Evolutionary conservation across 1,139 yeast genomes (phyloP).

Genomic region (Saccharomyces hybrid): DNA sequence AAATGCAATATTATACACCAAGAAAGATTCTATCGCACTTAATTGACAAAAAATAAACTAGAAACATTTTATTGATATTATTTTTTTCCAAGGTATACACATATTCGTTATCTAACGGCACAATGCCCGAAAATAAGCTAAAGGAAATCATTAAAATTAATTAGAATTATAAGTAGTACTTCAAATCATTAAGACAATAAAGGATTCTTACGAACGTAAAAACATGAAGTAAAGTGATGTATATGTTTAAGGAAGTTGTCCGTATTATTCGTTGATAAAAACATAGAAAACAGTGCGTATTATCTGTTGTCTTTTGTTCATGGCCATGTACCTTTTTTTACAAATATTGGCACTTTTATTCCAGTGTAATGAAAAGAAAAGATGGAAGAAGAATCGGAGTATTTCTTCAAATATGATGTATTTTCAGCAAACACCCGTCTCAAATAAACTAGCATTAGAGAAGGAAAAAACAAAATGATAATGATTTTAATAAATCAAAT

Average conservation of each 20-base stretch:
- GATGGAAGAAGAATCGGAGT: neutral
- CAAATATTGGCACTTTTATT: neutral
- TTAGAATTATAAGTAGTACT: constrained; percentile 5
- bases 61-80: neutral
- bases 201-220: neutral
- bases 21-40: constrained; percentile 10
- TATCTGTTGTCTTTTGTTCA: neutral
- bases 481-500: neutral
- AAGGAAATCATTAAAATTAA: neutral
- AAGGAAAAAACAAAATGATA: neutral
- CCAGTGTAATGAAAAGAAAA: neutral
- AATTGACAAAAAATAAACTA: neutral
- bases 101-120: neutral
- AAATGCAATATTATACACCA: constrained; percentile 14
- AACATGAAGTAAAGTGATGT: neutral
- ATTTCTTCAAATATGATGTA: neutral
- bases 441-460: neutral
- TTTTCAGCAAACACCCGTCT: neutral
- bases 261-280: neutral
- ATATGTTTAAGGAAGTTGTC: neutral
- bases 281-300: neutral
- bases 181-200: neutral
- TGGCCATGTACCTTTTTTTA: too few relatives aligned
- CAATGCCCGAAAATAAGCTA: neutral
- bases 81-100: neutral